Percentiles rank a stretch among this genome's conserved stretches.
Conservation (phyloP, 2,329 filamentous ascomycete genomes). For the Cladophialophora bantiana region DNA sequence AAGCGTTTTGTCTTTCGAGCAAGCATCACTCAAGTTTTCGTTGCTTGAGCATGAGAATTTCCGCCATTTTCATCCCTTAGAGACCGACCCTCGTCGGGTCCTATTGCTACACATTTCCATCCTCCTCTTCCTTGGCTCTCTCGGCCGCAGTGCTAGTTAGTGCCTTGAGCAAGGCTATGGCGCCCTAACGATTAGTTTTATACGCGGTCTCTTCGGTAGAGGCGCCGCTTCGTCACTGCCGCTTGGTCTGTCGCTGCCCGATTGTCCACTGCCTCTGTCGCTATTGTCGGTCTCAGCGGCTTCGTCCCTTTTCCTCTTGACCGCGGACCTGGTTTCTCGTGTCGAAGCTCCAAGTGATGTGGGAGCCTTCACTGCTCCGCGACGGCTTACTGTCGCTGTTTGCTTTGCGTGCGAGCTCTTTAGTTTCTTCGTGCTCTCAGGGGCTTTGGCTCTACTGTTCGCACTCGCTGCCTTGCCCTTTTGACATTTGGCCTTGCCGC, state of each 20-base stretch:
- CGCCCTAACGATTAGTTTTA: background rate
- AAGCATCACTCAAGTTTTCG: too few relatives aligned
- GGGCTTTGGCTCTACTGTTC: background rate
- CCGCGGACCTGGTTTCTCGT: constrained; percentile 1
- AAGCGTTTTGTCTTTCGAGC: too few relatives aligned
- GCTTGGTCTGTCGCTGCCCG: background rate
- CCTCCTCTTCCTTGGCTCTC: background rate
- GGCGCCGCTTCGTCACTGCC: background rate
- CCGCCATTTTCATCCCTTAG: too few relatives aligned
- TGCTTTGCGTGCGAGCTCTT: background rate
- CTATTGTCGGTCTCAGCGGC: background rate
- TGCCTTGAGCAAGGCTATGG: background rate
- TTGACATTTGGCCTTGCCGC: background rate
- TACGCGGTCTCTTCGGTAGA: background rate
- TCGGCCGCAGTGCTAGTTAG: background rate
- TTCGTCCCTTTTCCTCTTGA: background rate
- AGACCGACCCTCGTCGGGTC: background rate
- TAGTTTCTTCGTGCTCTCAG: background rate
- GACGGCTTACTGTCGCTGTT: background rate
- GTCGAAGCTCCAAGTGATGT: background rate
- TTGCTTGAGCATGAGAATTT: too few relatives aligned
- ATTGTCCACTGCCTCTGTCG: background rate
- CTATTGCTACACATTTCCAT: background rate
- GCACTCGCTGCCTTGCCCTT: background rate
- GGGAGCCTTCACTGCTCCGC: background rate